Evolutionary conservation across 2,329 filamentous ascomycete genomes (phyloP).

Genomic region (Trichoderma oligosporum): DNA sequence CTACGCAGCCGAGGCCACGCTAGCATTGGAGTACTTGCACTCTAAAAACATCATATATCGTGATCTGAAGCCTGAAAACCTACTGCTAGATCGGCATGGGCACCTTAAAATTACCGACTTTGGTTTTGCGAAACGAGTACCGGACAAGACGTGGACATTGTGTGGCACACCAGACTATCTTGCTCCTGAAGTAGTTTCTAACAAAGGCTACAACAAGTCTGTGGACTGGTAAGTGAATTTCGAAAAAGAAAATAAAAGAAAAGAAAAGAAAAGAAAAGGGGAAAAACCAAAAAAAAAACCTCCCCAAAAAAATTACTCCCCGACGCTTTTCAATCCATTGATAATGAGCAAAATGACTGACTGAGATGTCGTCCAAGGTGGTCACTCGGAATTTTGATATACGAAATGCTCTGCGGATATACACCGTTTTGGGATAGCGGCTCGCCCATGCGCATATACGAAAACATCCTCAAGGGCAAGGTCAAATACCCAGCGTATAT

Average conservation of each 20-base stretch:
- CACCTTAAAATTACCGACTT: conserved; percentile 98
- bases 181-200: conserved; percentile 96
- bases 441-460: conserved; percentile 98
- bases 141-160: conserved; percentile 98
- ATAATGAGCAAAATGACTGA: conserved; percentile 12
- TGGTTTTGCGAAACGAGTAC: conserved; percentile 95
- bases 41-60: conserved; percentile 95
- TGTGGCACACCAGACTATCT: conserved; percentile 98
- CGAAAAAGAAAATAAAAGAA: no score
- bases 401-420: conserved; percentile 98
- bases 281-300: no score
- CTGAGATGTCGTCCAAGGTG: conserved; percentile 61
- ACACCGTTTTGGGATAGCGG: conserved; percentile 99
- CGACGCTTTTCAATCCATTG: not conserved
- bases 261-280: no score
- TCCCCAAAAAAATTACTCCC: no score
- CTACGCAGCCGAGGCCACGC: conserved; percentile 94
- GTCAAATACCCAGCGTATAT: conserved; percentile 98
- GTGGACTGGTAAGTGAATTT: conserved; percentile 94
- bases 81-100: conserved; percentile 86
- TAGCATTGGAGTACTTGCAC: conserved; percentile 94
- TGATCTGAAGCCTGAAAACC: conserved; percentile 92
- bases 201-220: conserved; percentile 99
- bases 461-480: conserved; percentile 93
- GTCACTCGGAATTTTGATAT: conserved; percentile 97